Evolutionary conservation across 192 early-diverging fungal species (phyloP), one percentile per base, ranked within the genome.

Genomic region (Rhizophagus sp.): DNA sequence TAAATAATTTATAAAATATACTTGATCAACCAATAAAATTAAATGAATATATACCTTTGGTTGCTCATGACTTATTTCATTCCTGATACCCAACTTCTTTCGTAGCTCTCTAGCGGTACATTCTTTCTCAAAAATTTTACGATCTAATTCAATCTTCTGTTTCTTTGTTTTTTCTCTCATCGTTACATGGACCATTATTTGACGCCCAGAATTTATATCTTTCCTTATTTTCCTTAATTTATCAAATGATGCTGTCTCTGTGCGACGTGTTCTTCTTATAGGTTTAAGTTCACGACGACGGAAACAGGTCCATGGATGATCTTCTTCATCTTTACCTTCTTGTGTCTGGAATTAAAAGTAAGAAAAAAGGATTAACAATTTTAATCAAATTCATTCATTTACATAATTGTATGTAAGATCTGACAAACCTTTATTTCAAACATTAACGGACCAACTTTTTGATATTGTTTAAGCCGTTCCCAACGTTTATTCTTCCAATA

Each of bases 221-320:
- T 87, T 83, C 41, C 93, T 93, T 68, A 99, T 81, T 75, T 91
- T 91, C 25, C 92, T 89, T 34, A 98, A 88, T 75, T 96, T 93
- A 72, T 98, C 96, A 39, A 98, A 81, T 3, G 95, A 93, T 67
- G 93, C 91, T 63, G 92, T 89, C 79, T 99, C 98, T 8, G 92
- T 91, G 15, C 95, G 92, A 63, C 96, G 83, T 4, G 95, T 95
- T 81, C 97, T 97, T 47, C 97, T 93, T 30, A 95, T 83, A 27
- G 91, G 89, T 79, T 94, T 95, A 73, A 96, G 90, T 83, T 99
- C 98, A 75, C 98, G 92, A 64, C 94, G 93, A 70, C 98, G 93
- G 89, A 99, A 99, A 82, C 98, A 99, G 25, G 97, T 91, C 83
- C 97, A 99, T 15, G 98, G 96, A 81, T 98, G 95, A 36, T 87